A percentile compares a stretch with the other conserved stretches of the same genome.
Evolutionary conservation across 352 stramenopile genomes (phyloP).

Genomic region (Globisporangium carolinianum): DNA sequence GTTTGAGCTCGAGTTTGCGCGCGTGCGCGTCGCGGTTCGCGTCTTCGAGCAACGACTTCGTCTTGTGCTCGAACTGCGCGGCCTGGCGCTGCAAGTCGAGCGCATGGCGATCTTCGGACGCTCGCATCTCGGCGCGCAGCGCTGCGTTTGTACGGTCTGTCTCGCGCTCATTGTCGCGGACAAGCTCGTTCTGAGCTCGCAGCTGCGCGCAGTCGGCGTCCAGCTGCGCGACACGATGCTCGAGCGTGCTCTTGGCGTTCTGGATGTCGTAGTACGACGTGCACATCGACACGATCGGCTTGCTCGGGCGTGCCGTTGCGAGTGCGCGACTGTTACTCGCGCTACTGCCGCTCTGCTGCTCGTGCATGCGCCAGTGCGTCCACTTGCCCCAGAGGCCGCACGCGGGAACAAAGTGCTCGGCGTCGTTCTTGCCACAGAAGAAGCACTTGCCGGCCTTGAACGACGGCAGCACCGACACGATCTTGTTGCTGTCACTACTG

Average conservation of each 20-base stretch:
- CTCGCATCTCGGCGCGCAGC: constrained; percentile 36
- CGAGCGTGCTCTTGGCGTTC: constrained; percentile 51
- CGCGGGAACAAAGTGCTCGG: constrained; percentile 70
- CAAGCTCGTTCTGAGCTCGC: constrained; percentile 15
- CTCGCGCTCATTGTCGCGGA: constrained; percentile 17
- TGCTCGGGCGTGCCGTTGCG: constrained; percentile 11
- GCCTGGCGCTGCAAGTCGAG: constrained; percentile 29
- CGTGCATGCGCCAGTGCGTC: constrained; percentile 81
- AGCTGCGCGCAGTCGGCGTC: constrained; percentile 26
- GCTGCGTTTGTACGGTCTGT: constrained; percentile 21
- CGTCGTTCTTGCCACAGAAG: constrained; percentile 80
- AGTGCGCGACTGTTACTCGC: constrained; percentile 2
- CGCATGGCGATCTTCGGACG: constrained; percentile 42
- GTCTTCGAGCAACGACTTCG: constrained; percentile 43
- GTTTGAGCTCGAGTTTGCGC: constrained; percentile 42
- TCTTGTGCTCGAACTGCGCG: constrained; percentile 31
- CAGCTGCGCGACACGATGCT: constrained; percentile 25
- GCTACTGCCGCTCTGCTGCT: constrained; percentile 34
- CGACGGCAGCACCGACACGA: constrained; percentile 72
- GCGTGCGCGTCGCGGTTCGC: constrained; percentile 40
- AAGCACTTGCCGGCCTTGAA: constrained; percentile 81
- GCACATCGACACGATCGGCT: constrained; percentile 60
- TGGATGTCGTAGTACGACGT: constrained; percentile 84
- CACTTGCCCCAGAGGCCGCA: constrained; percentile 83
- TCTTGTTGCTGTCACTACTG: constrained; percentile 19